Conservation (phyloP, 106 monocot species). For the Iris macrosiphon region DNA sequence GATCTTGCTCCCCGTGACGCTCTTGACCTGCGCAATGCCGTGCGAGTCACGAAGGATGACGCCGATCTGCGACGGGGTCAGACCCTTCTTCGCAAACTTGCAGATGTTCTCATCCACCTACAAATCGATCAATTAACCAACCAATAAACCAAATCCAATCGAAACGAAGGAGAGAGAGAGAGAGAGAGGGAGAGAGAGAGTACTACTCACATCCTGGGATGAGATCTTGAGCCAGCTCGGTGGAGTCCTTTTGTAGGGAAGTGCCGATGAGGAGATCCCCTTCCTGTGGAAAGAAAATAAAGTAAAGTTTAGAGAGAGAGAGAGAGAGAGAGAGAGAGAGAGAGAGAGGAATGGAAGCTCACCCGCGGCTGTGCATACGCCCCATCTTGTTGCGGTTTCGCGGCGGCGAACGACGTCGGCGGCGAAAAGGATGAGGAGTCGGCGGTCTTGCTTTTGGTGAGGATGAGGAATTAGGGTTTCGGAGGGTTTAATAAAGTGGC, state of each 20-base stretch:
- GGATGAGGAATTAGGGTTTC: too few relatives aligned
- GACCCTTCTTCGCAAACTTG: slow-evolving; percentile 80
- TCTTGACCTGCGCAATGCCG: slow-evolving; percentile 69
- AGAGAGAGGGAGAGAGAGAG: background rate
- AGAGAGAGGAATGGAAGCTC: background rate
- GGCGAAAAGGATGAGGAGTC: too few relatives aligned
- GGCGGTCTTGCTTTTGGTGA: too few relatives aligned
- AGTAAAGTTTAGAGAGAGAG: too few relatives aligned
- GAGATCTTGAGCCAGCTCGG: slow-evolving; percentile 61
- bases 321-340: background rate
- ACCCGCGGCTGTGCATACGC: slow-evolving; percentile 42
- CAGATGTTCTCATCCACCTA: slow-evolving; percentile 68
- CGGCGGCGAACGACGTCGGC: background rate
- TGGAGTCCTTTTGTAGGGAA: slow-evolving; percentile 47
- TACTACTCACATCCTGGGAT: slow-evolving; percentile 28
- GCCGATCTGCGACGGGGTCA: slow-evolving; percentile 69
- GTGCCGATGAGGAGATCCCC: slow-evolving; percentile 6
- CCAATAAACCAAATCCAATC: background rate
- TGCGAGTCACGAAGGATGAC: slow-evolving; percentile 73
- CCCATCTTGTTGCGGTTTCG: slow-evolving; percentile 18
- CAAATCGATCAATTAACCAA: background rate
- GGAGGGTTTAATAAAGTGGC: too few relatives aligned
- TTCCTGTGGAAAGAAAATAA: slow-evolving; percentile 1
- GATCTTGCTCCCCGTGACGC: slow-evolving; percentile 71
- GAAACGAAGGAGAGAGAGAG: background rate